phyloP scores from a whole-genome alignment of 2,329 filamentous ascomycete species.

The Nakataea oryzae region DNA sequence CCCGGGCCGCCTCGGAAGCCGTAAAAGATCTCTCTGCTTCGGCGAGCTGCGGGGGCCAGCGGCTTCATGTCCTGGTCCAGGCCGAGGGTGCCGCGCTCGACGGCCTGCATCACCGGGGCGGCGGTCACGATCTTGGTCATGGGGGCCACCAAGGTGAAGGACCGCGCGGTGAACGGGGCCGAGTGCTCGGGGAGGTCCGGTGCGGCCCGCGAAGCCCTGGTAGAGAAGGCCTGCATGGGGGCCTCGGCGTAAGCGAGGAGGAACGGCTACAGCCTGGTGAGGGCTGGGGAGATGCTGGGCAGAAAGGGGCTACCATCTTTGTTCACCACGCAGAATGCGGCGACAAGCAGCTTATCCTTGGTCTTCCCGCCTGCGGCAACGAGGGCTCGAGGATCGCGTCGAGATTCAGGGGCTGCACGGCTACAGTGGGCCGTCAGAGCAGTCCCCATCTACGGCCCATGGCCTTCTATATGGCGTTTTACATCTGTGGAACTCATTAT shows the following conservation, averaged over 20 bases:
- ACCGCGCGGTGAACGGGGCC: slow-evolving; percentile 17
- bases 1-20: slow-evolving; percentile 6
- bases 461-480: no score
- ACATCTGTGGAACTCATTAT: no score
- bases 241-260: background rate
- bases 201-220: slow-evolving; percentile 23
- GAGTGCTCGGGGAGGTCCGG: slow-evolving; percentile 18
- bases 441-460: no score
- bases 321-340: slow-evolving; percentile 15
- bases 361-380: slow-evolving; percentile 13
- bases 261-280: no score
- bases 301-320: slow-evolving; percentile 11
- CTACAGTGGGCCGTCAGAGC: background rate
- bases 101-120: slow-evolving; percentile 45
- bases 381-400: slow-evolving; percentile 13
- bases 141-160: slow-evolving; percentile 41
- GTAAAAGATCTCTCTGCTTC: slow-evolving; percentile 30
- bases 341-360: slow-evolving; percentile 18
- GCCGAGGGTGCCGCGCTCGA: slow-evolving; percentile 35
- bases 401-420: slow-evolving; percentile 9
- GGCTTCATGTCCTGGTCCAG: slow-evolving; percentile 37
- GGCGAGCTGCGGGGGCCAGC: slow-evolving; percentile 38
- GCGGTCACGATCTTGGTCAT: slow-evolving; percentile 46
- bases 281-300: no score
- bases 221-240: slow-evolving; percentile 20